These are phyloP conservation scores for Ananas comosus DNA, from an alignment of 176 grass and related monocot genomes.

Conservation along the genomic window DNA sequence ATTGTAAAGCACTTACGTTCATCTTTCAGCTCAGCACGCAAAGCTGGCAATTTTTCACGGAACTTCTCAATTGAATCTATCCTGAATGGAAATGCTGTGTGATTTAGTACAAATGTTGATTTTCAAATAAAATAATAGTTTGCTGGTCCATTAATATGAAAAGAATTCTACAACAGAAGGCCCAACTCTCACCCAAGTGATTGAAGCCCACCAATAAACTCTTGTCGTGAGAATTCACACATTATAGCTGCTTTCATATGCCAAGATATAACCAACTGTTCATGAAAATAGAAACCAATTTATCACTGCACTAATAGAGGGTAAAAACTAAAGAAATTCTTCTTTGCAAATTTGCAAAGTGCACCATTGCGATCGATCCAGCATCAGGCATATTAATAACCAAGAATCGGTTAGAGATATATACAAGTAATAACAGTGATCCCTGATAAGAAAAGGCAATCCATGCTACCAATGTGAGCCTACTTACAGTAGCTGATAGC, in stretches of 20 bases:
- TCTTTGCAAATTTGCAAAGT: no score
- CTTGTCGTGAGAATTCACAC: slow-evolving; percentile 94
- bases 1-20: slow-evolving; percentile 46
- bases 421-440: no score
- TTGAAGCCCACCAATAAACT: slow-evolving; percentile 86
- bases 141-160: not conserved
- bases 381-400: no score
- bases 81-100: slow-evolving; percentile 33
- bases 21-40: slow-evolving; percentile 88
- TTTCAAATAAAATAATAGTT: no score
- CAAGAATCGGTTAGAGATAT: no score
- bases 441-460: no score
- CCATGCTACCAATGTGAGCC: no score
- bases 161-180: not conserved
- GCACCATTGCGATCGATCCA: no score
- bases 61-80: slow-evolving; percentile 91
- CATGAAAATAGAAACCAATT: slow-evolving; percentile 17
- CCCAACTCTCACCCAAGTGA: slow-evolving; percentile 65
- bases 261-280: slow-evolving; percentile 99
- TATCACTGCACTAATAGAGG: not conserved
- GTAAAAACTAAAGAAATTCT: no score
- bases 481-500: no score
- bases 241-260: slow-evolving; percentile 99
- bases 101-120: not conserved
- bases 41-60: slow-evolving; percentile 67